Conservation (phyloP, 768 basidiomycete genomes). For the Crassisporium funariophilum region DNA sequence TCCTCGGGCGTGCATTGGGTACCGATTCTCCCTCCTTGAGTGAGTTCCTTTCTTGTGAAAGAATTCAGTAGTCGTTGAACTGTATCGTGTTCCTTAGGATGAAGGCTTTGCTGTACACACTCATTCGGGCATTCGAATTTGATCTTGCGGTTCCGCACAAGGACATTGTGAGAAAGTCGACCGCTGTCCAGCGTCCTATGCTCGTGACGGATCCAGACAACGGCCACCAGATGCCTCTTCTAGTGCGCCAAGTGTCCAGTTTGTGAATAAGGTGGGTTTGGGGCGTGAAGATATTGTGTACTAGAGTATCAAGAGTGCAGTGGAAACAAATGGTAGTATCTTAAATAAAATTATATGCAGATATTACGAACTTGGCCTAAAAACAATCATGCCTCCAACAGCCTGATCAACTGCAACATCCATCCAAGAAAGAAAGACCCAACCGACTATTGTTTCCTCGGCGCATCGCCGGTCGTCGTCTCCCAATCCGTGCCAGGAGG, state of each 20-base stretch:
- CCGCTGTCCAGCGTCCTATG: constrained; percentile 44
- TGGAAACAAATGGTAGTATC: too few relatives aligned
- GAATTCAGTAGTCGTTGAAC: background rate
- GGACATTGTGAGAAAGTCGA: constrained; percentile 41
- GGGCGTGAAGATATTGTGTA: too few relatives aligned
- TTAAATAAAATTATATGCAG: too few relatives aligned
- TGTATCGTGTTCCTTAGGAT: constrained; percentile 16
- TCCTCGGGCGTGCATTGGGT: constrained; percentile 66
- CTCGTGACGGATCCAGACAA: constrained; percentile 38
- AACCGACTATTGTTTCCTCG: constrained; percentile 26
- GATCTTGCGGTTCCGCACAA: constrained; percentile 51
- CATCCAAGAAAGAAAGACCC: background rate
- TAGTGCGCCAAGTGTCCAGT: constrained; percentile 22
- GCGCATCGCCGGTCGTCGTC: constrained; percentile 71
- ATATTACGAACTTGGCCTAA: too few relatives aligned
- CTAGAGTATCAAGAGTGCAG: too few relatives aligned
- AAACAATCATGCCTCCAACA: too few relatives aligned
- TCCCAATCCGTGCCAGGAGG: constrained; percentile 69
- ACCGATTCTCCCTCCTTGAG: constrained; percentile 65
- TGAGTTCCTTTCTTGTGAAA: constrained; percentile 29
- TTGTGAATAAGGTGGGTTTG: too few relatives aligned
- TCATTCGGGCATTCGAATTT: constrained; percentile 56
- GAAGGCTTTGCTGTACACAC: constrained; percentile 45
- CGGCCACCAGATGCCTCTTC: constrained; percentile 46
- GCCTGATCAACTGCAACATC: background rate